Evolutionary conservation across 2,329 filamentous ascomycete species (phyloP).

Genomic region (Aspergillus neotritici): DNA sequence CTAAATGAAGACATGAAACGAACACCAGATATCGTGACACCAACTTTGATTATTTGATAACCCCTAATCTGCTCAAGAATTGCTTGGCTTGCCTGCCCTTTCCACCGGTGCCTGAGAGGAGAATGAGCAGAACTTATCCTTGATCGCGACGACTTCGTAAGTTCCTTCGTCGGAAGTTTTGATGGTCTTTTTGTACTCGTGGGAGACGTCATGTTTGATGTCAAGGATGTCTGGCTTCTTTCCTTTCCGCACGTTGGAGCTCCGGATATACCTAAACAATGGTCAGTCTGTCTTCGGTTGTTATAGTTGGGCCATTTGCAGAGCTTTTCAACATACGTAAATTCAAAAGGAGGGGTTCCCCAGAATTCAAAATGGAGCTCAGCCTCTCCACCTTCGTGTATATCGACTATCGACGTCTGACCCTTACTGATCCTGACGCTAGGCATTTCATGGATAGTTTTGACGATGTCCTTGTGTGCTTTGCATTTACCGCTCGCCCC

Average conservation of each 20-base stretch:
- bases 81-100: conserved; percentile 39
- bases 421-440: conserved; percentile 87
- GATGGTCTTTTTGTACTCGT: conserved; percentile 74
- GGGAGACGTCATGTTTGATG: conserved; percentile 79
- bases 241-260: conserved; percentile 73
- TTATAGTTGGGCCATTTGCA: too few species aligned
- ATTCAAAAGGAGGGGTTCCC: conserved; percentile 93
- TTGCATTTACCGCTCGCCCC: conserved; percentile 77
- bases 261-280: conserved; percentile 65
- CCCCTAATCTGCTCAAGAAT: conserved; percentile 11
- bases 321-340: conserved; percentile 53
- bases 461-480: conserved; percentile 69
- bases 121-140: conserved; percentile 87
- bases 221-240: conserved; percentile 78
- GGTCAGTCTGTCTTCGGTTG: conserved; percentile 8
- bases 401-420: conserved; percentile 73
- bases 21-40: conserved; percentile 11
- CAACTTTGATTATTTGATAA: conserved; percentile 16
- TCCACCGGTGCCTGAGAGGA: conserved; percentile 61
- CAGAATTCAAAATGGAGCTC: conserved; percentile 94
- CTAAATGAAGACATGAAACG: conserved; percentile 1
- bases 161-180: conserved; percentile 89
- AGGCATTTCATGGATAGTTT: conserved; percentile 85
- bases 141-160: conserved; percentile 95
- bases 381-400: conserved; percentile 92